Evolutionary conservation across 768 basidiomycete species (phyloP).

Genomic region (Tulasnella sp.): DNA sequence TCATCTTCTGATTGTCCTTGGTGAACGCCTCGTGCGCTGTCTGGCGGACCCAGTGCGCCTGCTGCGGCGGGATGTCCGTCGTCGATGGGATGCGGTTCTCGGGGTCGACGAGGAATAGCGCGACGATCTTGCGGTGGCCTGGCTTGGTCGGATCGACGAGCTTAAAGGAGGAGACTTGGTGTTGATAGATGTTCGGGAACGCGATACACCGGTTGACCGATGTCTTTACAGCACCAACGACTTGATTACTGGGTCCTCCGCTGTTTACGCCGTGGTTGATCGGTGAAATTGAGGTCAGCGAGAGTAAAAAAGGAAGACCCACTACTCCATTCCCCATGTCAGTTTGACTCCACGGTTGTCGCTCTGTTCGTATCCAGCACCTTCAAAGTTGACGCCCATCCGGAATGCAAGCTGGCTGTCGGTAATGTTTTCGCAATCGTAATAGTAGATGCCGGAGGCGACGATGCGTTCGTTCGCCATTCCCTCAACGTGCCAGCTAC

Average conservation of each 20-base stretch:
- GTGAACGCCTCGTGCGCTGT: not conserved
- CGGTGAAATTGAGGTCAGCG: slow-evolving; percentile 25
- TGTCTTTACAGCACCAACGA: not conserved
- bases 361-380: slow-evolving; percentile 16
- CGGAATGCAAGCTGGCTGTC: slow-evolving; percentile 25
- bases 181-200: slow-evolving; percentile 12
- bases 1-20: not conserved
- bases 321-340: slow-evolving; percentile 35
- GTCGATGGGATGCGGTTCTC: not conserved
- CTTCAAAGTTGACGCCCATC: slow-evolving; percentile 15
- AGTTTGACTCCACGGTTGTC: slow-evolving; percentile 23
- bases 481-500: slow-evolving; percentile 32
- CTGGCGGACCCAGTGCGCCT: not conserved
- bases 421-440: slow-evolving; percentile 25
- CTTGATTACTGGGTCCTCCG: not conserved
- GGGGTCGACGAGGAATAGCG: not conserved
- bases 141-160: slow-evolving; percentile 5
- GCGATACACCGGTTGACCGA: slow-evolving; percentile 1
- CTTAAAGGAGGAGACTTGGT: slow-evolving; percentile 1
- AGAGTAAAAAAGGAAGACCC: not conserved
- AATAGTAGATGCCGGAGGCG: slow-evolving; percentile 20
- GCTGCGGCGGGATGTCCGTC: slow-evolving; percentile 4
- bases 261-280: not conserved
- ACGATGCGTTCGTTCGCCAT: slow-evolving; percentile 25
- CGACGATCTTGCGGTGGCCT: slow-evolving; percentile 11